Evolutionary conservation across 257 asterid species (phyloP).

Genomic region (Paraleonurus japonicus): DNA sequence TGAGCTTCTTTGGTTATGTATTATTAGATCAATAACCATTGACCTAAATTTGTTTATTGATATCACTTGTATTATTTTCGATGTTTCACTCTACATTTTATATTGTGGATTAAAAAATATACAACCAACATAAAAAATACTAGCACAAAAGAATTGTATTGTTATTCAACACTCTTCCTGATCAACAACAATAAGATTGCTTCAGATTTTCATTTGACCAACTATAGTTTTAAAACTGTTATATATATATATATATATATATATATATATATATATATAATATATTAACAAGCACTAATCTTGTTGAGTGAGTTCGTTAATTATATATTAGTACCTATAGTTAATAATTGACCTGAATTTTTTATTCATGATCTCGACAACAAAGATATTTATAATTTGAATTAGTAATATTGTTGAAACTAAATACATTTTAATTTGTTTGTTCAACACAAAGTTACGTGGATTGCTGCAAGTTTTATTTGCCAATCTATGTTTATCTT

Average conservation of each 20-base stretch:
- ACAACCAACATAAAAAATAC: too few relatives aligned
- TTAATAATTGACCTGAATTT: neutral
- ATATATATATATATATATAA: too few relatives aligned
- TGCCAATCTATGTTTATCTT: neutral
- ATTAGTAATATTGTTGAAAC: neutral
- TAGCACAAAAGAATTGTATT: too few relatives aligned
- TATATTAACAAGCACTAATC: neutral
- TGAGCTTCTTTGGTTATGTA: conserved; percentile 2
- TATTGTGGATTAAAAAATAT: too few relatives aligned
- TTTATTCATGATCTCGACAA: neutral
- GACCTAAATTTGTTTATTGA: neutral
- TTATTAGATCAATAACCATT: neutral
- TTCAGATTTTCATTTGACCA: neutral
- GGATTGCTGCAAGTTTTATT: neutral
- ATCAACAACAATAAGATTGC: neutral
- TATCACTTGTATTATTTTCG: too few relatives aligned
- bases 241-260: too few relatives aligned
- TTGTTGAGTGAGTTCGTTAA: neutral
- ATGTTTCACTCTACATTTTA: too few relatives aligned
- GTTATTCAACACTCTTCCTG: too few relatives aligned
- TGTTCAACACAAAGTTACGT: neutral
- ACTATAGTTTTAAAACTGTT: neutral
- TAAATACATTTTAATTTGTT: neutral
- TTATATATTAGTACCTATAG: too few relatives aligned
- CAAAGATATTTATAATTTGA: neutral